A percentile compares a stretch with the other conserved stretches of the same genome.
phyloP scores from a whole-genome alignment of 306 rosid species.

The Senna tora region DNA sequence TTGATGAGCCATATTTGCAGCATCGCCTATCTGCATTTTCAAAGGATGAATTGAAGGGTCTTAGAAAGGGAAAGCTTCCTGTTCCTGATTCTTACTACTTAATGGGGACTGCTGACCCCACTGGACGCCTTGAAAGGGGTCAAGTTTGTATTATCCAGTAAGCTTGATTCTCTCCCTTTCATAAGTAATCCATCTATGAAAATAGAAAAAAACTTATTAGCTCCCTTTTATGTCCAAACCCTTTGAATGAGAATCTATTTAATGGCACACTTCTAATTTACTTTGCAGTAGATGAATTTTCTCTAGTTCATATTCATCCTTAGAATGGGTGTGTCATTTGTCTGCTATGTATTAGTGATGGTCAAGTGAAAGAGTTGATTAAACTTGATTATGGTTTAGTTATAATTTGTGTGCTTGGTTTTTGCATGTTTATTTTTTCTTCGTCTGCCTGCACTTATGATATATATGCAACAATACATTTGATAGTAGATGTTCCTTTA shows the following conservation, averaged over 20 bases:
- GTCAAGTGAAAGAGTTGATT: neutral
- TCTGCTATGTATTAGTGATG: neutral
- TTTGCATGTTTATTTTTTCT: neutral
- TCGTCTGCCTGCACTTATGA: too few species aligned
- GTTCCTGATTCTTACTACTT: constrained; percentile 61
- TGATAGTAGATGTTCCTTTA: neutral
- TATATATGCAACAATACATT: neutral
- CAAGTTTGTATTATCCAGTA: constrained; percentile 84
- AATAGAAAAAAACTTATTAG: neutral
- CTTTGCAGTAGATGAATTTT: neutral
- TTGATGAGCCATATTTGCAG: constrained; percentile 73
- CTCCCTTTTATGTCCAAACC: constrained; percentile 22
- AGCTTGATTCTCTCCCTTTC: constrained; percentile 36
- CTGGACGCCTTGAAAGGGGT: constrained; percentile 48
- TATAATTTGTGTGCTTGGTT: neutral
- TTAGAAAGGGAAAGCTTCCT: constrained; percentile 56
- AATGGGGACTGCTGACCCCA: constrained; percentile 92
- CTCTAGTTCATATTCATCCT: neutral
- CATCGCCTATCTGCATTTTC: constrained; percentile 45
- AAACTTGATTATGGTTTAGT: neutral
- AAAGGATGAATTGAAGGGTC: constrained; percentile 50
- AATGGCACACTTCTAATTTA: neutral
- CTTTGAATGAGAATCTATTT: neutral
- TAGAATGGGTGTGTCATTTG: neutral
- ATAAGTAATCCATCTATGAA: neutral